Evolutionary conservation across 352 stramenopile genomes (phyloP).

Genomic region (Peronosclerospora sorghi): DNA sequence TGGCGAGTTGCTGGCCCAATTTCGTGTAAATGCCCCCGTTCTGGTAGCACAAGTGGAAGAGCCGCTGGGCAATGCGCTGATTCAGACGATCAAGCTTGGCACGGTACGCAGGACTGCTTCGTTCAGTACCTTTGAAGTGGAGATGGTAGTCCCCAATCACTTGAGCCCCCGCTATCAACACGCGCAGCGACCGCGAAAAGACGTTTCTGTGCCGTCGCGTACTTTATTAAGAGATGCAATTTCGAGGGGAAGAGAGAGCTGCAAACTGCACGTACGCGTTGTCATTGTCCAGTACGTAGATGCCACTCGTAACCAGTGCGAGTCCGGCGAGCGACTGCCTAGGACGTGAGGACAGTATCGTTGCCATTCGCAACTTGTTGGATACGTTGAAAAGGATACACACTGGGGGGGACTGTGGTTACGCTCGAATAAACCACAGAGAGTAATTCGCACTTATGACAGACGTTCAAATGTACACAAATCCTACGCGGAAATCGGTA

Average conservation of each 20-base stretch:
- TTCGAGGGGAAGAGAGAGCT: not conserved
- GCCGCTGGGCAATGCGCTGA: constrained; percentile 69
- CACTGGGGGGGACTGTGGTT: no score
- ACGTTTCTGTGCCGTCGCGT: constrained; percentile 27
- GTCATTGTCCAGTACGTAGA: constrained; percentile 30
- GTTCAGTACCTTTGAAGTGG: constrained; percentile 34
- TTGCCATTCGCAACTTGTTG: no score
- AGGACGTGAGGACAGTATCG: no score
- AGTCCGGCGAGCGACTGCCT: constrained; percentile 20
- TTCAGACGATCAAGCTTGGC: constrained; percentile 50
- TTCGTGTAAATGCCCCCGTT: constrained; percentile 98
- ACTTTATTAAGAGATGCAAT: not conserved
- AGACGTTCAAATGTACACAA: no score
- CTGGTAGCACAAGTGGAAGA: constrained; percentile 84
- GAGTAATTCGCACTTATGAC: no score
- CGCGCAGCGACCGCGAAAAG: constrained; percentile 47
- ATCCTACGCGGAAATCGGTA: no score
- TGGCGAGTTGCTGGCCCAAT: constrained; percentile 94
- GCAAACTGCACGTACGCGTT: constrained; percentile 30
- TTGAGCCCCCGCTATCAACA: constrained; percentile 33
- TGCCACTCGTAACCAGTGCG: constrained; percentile 15
- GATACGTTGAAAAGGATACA: no score
- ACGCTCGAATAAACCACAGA: no score
- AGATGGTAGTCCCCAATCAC: constrained; percentile 42
- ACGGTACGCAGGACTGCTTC: constrained; percentile 46